Evolutionary conservation across 257 asterid genomes (phyloP).

Genomic region (Capsicum chinense): DNA sequence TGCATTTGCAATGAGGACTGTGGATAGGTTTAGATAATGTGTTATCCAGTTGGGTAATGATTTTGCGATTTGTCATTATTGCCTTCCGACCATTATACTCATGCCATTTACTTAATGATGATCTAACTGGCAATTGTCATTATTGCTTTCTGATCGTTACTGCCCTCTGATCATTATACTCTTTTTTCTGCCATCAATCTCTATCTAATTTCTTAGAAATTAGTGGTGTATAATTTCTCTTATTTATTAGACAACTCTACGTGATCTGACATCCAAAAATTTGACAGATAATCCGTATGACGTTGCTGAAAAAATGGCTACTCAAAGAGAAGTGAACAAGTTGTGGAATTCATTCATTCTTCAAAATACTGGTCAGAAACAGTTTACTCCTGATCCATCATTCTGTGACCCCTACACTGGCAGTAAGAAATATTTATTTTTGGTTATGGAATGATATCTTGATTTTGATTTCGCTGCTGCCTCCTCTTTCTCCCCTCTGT

Average conservation of each 20-base stretch:
- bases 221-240: background rate
- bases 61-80: background rate
- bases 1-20: background rate
- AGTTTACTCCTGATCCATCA: slow-evolving; percentile 76
- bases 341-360: slow-evolving; percentile 77
- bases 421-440: slow-evolving; percentile 53
- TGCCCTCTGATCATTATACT: no score
- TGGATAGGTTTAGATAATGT: background rate
- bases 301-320: slow-evolving; percentile 93
- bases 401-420: slow-evolving; percentile 96
- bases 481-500: slow-evolving; percentile 11
- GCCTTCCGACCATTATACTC: background rate
- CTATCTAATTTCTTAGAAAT: background rate
- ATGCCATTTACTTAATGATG: background rate
- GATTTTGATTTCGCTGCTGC: background rate
- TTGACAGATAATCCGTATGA: slow-evolving; percentile 85
- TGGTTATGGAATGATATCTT: background rate
- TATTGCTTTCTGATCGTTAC: background rate
- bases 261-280: background rate
- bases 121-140: background rate
- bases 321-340: slow-evolving; percentile 89
- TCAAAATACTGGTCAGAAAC: slow-evolving; percentile 80
- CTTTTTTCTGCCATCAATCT: slow-evolving; percentile 1
- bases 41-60: background rate
- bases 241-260: background rate